Base-by-base conservation (phyloP, 352 stramenopile species). In the Phytopythium montanum region DNA sequence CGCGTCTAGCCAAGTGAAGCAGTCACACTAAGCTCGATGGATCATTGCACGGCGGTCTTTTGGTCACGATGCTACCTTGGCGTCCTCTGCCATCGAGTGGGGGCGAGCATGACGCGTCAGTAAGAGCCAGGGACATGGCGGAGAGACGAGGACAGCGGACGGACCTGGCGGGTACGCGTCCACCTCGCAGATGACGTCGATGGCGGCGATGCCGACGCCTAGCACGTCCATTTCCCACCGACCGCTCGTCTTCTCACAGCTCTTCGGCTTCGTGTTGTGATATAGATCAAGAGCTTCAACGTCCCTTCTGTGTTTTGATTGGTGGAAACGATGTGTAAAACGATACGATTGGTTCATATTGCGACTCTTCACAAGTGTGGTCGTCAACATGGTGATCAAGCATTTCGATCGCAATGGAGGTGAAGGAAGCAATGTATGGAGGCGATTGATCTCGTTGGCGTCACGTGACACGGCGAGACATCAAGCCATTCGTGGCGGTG, bases 151-250 rank as follows among this genome's bases (percentile, higher is more conserved):
- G 21, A 41, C 5, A 23, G 56, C 49, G 3, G 21, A 41, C 5
- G 26, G 56, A 92, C 82, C 82, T 72, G 72, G 53, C 12, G 82
- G 82, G 46, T 75, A 92, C 56, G 48, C 44, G 12, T 69, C 76
- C 29, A 92, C 76, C 56, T 88, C 79, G 39, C 84, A 67, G 50
- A 90, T 75, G 28, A 92, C 66, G 62, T 92, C 80, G 55, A 92
- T 79, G 34, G 82, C 75, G 29, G 73, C 80, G 66, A 87, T 92
- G n/a, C 82, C 82, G 41, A 90, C 75, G 19, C 65, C 80, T 10
- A 92, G 68, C 38, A 90, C 56, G 56, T 87, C 76, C 73, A 85
- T 82, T 4, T 41, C 36, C 21, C 23, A 10, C 36, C 54, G 26
- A 10, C 36, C 54, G 26, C 23, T 33, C 3, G 41, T 28, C 25